Evolutionary conservation across 306 rosid species (phyloP), one percentile per base, ranked within the genome.

Genomic region (Casuarina glauca): DNA sequence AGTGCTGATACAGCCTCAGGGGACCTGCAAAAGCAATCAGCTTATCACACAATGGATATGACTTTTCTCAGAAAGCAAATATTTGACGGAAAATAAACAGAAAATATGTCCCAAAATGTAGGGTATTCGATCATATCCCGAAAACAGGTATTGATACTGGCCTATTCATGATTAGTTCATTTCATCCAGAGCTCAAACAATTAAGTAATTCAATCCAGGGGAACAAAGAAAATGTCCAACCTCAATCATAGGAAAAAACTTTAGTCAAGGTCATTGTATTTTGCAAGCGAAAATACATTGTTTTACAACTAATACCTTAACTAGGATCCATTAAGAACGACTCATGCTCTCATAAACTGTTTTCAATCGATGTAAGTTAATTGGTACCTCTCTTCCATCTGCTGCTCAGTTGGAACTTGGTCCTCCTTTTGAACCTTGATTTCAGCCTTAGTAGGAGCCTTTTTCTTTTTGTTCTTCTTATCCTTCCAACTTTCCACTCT

Each of bases 401-500:
- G 93, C 79, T 93, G 97, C 53, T 87, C 97, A 41, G 77, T 82
- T 64, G 97, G 99, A 88, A 89, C 74, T 80, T 85, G 87, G 26
- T 85, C 78, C 75, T 55, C 90, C 75, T 74, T 87, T 73, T 87
- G 89, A 53, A 78, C 77, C 87, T 89, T 90, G 20, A 90, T 69
- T 70, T 90, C 90, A 45, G 80, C 77, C 87, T 89, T 90, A 16
- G 89, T 69, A 4, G 81, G 76, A 74, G 69, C 73, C 79, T 91
- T 89, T 75, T 95, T 95, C 97, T 94, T 92, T 87, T 95, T 95
- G 42, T 62, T 91, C 90, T 93, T 95, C 76, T 87, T 91, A 54
- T 93, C 99, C 88, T 93, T 93, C 99, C 99, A 95, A 78, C 97
- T 95, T 75, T 95, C 97, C 61, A 95, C 97, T 86, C 99, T 90